These are phyloP conservation scores for Metschnikowia peoriensis DNA, from an alignment of 805 yeast species.

Conservation along the genomic window DNA sequence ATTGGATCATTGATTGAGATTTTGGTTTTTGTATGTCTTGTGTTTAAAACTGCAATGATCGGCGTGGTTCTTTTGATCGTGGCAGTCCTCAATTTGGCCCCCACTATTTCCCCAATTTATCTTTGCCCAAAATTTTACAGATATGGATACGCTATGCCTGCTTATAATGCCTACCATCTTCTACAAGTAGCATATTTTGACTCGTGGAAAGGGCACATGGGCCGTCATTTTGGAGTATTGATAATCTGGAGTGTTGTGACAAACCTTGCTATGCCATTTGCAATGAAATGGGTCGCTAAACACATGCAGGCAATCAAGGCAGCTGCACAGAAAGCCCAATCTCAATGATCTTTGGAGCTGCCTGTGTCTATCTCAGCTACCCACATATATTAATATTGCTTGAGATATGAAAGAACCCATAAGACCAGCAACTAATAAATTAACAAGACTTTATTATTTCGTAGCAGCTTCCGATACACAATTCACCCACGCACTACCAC, in stretches of 20 bases:
- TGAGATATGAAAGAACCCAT: too few species aligned
- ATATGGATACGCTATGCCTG: slow-evolving; percentile 40
- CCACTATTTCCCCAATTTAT: slow-evolving; percentile 31
- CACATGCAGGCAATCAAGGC: slow-evolving; percentile 11
- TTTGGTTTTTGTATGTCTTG: slow-evolving; percentile 23
- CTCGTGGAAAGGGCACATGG: slow-evolving; percentile 35
- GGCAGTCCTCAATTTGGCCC: slow-evolving; percentile 31
- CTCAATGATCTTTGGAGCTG: not conserved
- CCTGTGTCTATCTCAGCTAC: not conserved
- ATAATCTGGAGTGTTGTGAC: slow-evolving; percentile 30
- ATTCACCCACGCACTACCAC: slow-evolving; percentile 76
- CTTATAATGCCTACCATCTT: slow-evolving; percentile 28
- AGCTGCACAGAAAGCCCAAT: slow-evolving; percentile 2
- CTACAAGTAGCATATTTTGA: slow-evolving; percentile 33
- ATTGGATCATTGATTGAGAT: slow-evolving; percentile 32
- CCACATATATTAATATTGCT: too few species aligned
- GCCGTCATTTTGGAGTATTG: slow-evolving; percentile 31
- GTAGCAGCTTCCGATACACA: slow-evolving; percentile 4
- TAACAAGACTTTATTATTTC: not conserved
- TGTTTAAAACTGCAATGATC: slow-evolving; percentile 26
- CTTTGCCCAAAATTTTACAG: slow-evolving; percentile 31
- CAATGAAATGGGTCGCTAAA: slow-evolving; percentile 21
- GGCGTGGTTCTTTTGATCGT: slow-evolving; percentile 28
- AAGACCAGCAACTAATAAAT: not conserved
- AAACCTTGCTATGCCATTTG: slow-evolving; percentile 27